phyloP scores from a whole-genome alignment of 163 green algal species.

The Coccomyxa subellipsoidea region DNA sequence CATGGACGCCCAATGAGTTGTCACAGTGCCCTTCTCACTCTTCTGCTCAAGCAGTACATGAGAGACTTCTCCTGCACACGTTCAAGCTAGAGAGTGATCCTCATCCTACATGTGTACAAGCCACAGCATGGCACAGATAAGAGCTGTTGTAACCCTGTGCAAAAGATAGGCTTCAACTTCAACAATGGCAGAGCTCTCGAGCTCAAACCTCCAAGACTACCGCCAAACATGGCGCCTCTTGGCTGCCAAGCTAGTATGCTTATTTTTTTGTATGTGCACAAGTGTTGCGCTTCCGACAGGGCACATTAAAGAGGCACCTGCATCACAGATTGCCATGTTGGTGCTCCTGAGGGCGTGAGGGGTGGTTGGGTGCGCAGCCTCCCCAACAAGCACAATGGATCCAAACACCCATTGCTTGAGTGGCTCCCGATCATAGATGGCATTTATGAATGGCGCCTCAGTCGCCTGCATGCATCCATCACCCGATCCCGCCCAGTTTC shows the following conservation, averaged over 20 bases:
- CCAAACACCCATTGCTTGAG: conserved; percentile 18
- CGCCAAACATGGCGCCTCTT: no score
- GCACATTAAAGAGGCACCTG: no score
- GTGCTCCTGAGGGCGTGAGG: conserved; percentile 29
- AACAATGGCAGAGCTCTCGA: no score
- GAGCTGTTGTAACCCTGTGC: no score
- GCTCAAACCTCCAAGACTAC: no score
- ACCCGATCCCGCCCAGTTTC: no score
- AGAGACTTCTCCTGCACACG: no score
- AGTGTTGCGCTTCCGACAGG: no score
- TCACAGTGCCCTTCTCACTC: background rate
- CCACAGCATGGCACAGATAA: background rate
- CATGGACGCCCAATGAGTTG: background rate
- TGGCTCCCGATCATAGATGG: conserved; percentile 30
- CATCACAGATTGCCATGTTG: conserved; percentile 34
- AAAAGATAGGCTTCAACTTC: no score
- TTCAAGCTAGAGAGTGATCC: no score
- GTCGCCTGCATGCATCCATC: conserved; percentile 15
- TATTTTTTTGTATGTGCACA: no score
- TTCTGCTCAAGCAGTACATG: background rate
- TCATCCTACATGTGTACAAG: background rate
- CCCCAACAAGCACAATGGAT: conserved; percentile 18
- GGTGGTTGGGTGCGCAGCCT: conserved; percentile 30
- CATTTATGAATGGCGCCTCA: conserved; percentile 27
- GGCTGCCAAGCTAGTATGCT: no score